Percentiles rank a stretch among this genome's conserved stretches.
phyloP scores from a whole-genome alignment of 768 basidiomycete species.

The Cyclocybe cylindracea region DNA sequence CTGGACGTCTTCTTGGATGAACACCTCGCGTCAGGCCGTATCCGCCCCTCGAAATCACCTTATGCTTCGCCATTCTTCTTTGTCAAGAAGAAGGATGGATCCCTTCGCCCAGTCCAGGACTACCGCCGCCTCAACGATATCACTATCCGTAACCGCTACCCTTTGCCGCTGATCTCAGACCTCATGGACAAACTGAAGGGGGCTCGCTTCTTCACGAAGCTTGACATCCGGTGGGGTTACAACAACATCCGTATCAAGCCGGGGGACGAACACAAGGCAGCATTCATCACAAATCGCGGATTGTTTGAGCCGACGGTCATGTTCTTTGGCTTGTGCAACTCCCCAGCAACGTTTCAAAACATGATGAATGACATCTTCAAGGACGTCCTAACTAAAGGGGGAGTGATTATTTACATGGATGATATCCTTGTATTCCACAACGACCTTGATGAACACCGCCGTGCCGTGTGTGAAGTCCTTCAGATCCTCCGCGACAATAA shows the following conservation, averaged over 20 bases:
- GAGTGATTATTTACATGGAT: too few species aligned
- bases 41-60: conserved; percentile 13
- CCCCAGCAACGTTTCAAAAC: conserved; percentile 32
- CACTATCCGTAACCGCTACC: conserved; percentile 31
- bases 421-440: conserved; percentile 40
- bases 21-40: conserved; percentile 7
- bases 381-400: too few species aligned
- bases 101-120: conserved; percentile 26
- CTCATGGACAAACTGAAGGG: conserved; percentile 20
- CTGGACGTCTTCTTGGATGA: conserved; percentile 18
- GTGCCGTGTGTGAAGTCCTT: conserved; percentile 7
- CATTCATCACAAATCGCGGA: conserved; percentile 36
- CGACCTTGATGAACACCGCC: conserved; percentile 15
- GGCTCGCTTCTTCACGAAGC: conserved; percentile 25
- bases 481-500: conserved; percentile 20
- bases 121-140: conserved; percentile 30
- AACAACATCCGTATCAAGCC: too few species aligned
- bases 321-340: conserved; percentile 38
- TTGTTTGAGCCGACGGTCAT: conserved; percentile 38
- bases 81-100: conserved; percentile 18
- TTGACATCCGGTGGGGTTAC: too few species aligned
- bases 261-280: conserved; percentile 46
- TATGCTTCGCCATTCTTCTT: conserved; percentile 18
- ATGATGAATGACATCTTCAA: too few species aligned
- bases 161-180: conserved; percentile 29